These are phyloP conservation scores for Pleurozium schreberi DNA, from an alignment of 225 moss, liverwort and hornwort species.

Conservation along the genomic window DNA sequence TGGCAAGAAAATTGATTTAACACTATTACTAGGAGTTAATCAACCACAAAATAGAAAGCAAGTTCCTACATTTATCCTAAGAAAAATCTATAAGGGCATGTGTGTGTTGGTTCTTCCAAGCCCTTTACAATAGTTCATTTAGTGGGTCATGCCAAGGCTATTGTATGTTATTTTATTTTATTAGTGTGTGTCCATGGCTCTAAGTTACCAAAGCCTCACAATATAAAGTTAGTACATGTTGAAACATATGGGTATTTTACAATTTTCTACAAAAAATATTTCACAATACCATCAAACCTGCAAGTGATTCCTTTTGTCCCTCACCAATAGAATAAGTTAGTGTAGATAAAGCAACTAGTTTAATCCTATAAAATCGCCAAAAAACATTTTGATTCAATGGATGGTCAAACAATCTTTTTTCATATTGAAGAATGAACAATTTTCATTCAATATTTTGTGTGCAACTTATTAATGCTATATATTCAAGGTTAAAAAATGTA, in stretches of 20 bases:
- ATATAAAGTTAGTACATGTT: too few relatives aligned
- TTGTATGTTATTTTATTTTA: neutral
- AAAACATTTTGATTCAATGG: neutral
- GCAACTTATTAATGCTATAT: too few relatives aligned
- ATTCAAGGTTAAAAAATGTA: neutral
- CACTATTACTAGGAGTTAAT: rapidly evolving
- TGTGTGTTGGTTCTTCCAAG: too few relatives aligned
- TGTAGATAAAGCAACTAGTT: neutral
- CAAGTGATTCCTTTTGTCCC: neutral
- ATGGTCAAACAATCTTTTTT: neutral
- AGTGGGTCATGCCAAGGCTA: too few relatives aligned
- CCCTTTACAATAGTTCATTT: neutral
- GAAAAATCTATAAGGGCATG: rapidly evolving
- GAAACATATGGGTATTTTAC: neutral
- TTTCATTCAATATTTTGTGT: neutral
- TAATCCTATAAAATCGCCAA: rapidly evolving
- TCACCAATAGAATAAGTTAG: neutral
- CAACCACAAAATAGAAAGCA: neutral
- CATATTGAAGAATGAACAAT: neutral
- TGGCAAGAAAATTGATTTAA: neutral
- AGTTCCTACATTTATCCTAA: rapidly evolving
- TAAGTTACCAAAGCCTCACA: neutral
- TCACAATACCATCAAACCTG: neutral
- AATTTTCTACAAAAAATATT: neutral
- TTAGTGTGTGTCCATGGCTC: neutral